These are phyloP conservation scores for Sonneratia caseolaris DNA, from an alignment of 345 rosid genomes.

Conservation along the genomic window DNA sequence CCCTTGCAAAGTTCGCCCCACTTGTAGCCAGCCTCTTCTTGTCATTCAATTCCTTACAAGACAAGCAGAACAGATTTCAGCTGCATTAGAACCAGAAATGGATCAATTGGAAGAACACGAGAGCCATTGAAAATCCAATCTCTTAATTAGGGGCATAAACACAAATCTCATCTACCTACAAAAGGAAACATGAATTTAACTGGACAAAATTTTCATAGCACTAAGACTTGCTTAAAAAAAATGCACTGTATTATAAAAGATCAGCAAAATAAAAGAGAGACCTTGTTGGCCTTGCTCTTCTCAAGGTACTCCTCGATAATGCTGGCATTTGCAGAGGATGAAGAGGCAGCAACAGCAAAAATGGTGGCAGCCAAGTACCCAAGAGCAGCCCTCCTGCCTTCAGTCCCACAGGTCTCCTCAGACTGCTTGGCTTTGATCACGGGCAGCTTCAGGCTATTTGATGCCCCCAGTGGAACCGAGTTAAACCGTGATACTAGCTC, in stretches of 20 bases:
- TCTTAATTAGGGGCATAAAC: neutral
- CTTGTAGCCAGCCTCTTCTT: slow-evolving; percentile 96
- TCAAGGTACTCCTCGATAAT: slow-evolving; percentile 87
- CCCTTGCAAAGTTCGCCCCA: slow-evolving; percentile 95
- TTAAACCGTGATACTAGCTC: slow-evolving; percentile 52
- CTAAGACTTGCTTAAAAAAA: too few species aligned
- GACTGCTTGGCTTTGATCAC: slow-evolving; percentile 51
- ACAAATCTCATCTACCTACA: too few species aligned
- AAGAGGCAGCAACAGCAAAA: slow-evolving; percentile 47
- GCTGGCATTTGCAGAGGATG: slow-evolving; percentile 76
- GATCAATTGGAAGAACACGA: too few species aligned
- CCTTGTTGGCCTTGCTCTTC: slow-evolving; percentile 94
- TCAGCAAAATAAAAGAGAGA: slow-evolving; percentile 11
- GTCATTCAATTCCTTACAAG: slow-evolving; percentile 73
- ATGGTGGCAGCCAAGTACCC: slow-evolving; percentile 61
- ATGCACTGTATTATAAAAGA: too few species aligned
- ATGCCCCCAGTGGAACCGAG: slow-evolving; percentile 27
- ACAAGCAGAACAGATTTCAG: neutral
- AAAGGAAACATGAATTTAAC: neutral
- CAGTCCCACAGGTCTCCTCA: slow-evolving; percentile 21
- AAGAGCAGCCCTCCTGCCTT: slow-evolving; percentile 72
- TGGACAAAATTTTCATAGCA: too few species aligned
- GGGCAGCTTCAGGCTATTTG: slow-evolving; percentile 38
- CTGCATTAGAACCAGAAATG: too few species aligned
- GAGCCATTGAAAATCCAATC: neutral